phyloP scores from a whole-genome alignment of 2,329 filamentous ascomycete species.

The Bipolaris oryzae region DNA sequence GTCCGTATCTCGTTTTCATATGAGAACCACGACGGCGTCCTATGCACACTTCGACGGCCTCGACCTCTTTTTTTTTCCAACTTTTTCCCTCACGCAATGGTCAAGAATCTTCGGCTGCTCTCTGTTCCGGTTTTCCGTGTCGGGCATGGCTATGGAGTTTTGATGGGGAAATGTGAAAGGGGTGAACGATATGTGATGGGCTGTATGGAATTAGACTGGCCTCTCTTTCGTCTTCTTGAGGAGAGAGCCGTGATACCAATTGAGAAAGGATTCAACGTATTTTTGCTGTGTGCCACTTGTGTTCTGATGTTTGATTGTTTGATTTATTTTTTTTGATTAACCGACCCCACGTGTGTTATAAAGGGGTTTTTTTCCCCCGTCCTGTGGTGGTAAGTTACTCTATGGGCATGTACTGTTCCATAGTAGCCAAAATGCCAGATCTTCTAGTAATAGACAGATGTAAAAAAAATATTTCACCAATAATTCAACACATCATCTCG shows the following conservation, averaged over 20 bases:
- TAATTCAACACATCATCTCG: too few species aligned
- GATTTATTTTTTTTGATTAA: too few species aligned
- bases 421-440: not conserved
- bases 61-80: too few species aligned
- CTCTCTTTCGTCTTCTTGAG: not conserved
- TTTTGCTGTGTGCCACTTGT: not conserved
- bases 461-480: too few species aligned
- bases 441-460: too few species aligned
- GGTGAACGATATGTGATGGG: conserved; percentile 15
- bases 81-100: conserved; percentile 2
- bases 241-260: conserved; percentile 12
- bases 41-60: not conserved
- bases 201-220: conserved; percentile 23
- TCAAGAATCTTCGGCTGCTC: conserved; percentile 24
- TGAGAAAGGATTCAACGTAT: conserved; percentile 12
- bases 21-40: conserved; percentile 10
- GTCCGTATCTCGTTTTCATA: conserved; percentile 8
- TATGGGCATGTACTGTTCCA: too few species aligned
- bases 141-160: conserved; percentile 20
- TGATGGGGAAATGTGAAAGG: conserved; percentile 8
- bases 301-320: not conserved
- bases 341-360: not conserved
- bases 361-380: not conserved
- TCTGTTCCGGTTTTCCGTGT: conserved; percentile 20
- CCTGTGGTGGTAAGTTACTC: not conserved